Base-by-base conservation (phyloP, 192 early-diverging fungal species). In the Diversispora epigaea region DNA sequence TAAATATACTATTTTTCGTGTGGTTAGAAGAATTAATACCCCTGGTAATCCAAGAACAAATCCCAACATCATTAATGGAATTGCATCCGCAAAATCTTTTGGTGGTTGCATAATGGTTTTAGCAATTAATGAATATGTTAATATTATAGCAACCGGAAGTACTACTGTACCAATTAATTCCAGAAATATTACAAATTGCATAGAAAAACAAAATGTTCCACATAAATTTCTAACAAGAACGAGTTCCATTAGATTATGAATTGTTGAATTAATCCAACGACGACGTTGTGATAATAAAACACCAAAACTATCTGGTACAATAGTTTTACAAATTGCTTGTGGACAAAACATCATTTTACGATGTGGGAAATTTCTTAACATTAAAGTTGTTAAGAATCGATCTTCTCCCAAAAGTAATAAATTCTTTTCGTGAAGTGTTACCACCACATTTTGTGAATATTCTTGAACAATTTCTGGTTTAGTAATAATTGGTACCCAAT, bases 131-230 rank as follows among this genome's bases (percentile, higher is more conserved):
- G 88, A 85, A 10, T 86, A 82, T n/a, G 91, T 92, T 66, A 93
- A 80, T 58, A 87, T 79, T 75, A 93, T 87, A 62, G 91, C 91
- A 6, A 89, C 91, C n/a, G 92, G 92, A 55, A 93, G 80, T 39
- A 89, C 90, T 6, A 93, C 82, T 0, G 92, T 93, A 49, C 92
- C 92, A 8, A 93, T 85, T 46, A 93, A 80, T 70, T 92, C 90
- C 81, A 92, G 86, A 77, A 93, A 80, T 47, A 92, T 85, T 9
- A 91, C 90, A 79, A 93, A 92, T 83, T 93, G 93, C 89, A 91
- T 98, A 39, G 94, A 95, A 77, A 98, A 93, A 76, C 96, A 98
- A 83, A 98, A 98, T 0, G 93, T 96, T 25, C 96, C 96, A 82
- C 96, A 98, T 62, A 98, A 84, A 78, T 96, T 94, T 57, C 91